phyloP scores from a whole-genome alignment of 1,284 basidiomycete genomes.

The Chiua sp. region DNA sequence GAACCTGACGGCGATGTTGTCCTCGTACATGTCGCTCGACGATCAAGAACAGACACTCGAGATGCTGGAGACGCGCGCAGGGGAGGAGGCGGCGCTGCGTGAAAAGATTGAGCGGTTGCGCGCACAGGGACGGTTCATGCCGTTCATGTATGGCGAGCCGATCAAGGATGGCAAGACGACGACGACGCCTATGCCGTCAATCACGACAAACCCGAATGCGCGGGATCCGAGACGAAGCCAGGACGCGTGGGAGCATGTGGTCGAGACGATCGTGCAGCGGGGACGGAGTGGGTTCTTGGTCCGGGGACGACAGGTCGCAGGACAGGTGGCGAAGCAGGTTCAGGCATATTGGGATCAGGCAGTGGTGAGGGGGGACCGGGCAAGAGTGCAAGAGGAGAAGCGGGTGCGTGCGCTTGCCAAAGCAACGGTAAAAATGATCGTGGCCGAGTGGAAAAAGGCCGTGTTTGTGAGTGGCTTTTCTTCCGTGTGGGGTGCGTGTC shows the following conservation, averaged over 20 bases:
- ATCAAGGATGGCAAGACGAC: conserved; percentile 20
- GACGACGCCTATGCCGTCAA: conserved; percentile 7
- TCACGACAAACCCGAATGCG: conserved; percentile 20
- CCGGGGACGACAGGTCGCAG: conserved; percentile 53
- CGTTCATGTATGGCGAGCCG: conserved; percentile 31
- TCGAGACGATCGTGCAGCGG: conserved; percentile 48
- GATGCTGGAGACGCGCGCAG: conserved; percentile 49
- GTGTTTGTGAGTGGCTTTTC: conserved; percentile 68
- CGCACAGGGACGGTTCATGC: conserved; percentile 41
- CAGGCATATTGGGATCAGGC: conserved; percentile 81
- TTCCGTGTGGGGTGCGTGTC: not conserved
- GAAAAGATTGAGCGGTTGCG: conserved; percentile 58
- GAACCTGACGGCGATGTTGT: conserved; percentile 60
- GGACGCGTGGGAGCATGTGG: conserved; percentile 61
- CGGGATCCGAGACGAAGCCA: conserved; percentile 41
- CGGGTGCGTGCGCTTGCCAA: conserved; percentile 73
- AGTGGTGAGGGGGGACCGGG: conserved; percentile 68
- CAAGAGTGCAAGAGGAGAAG: conserved; percentile 69
- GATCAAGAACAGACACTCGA: conserved; percentile 53
- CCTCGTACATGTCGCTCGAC: conserved; percentile 62
- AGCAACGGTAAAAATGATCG: conserved; percentile 71
- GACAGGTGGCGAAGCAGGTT: conserved; percentile 71
- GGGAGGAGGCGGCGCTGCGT: conserved; percentile 55
- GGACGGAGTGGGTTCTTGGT: conserved; percentile 36
- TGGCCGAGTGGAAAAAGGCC: conserved; percentile 89